Conservation (phyloP, 2,329 filamentous ascomycete genomes). For the Massarina eburnea region DNA sequence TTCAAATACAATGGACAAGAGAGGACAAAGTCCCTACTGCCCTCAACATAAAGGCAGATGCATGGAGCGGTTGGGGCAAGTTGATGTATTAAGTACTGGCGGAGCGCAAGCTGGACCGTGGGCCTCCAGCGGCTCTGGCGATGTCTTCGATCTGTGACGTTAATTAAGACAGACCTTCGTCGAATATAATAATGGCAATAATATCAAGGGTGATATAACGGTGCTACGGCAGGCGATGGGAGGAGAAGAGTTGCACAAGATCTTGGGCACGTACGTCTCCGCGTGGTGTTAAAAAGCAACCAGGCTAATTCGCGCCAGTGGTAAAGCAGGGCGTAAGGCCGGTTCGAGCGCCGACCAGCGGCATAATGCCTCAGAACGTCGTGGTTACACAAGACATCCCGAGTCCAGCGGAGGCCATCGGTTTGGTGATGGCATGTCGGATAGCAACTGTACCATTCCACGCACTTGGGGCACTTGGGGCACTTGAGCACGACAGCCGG, state of each 20-base stretch:
- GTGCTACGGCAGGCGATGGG: slow-evolving; percentile 35
- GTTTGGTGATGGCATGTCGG: slow-evolving; percentile 18
- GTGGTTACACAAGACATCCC: slow-evolving; percentile 29
- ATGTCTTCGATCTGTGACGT: slow-evolving; percentile 18
- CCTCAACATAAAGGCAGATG: slow-evolving; percentile 21
- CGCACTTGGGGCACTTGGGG: slow-evolving; percentile 8
- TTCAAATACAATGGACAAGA: slow-evolving; percentile 21
- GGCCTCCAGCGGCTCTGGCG: slow-evolving; percentile 18
- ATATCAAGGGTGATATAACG: slow-evolving; percentile 30
- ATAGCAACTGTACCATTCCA: slow-evolving; percentile 15
- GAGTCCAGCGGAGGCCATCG: slow-evolving; percentile 19
- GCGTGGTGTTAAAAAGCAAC: slow-evolving; percentile 27
- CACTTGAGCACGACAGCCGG: neutral
- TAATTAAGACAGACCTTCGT: slow-evolving; percentile 22
- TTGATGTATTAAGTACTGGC: slow-evolving; percentile 25
- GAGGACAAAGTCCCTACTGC: slow-evolving; percentile 13
- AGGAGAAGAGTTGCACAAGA: slow-evolving; percentile 31
- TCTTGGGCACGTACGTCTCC: slow-evolving; percentile 26
- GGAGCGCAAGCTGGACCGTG: slow-evolving; percentile 30
- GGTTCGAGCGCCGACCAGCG: slow-evolving; percentile 27
- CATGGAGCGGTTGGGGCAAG: slow-evolving; percentile 21
- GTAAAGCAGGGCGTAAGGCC: slow-evolving; percentile 16
- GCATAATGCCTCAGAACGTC: slow-evolving; percentile 29
- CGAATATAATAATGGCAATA: slow-evolving; percentile 35
- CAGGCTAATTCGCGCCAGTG: slow-evolving; percentile 15